phyloP scores from a whole-genome alignment of 2,329 filamentous ascomycete genomes.

The Rhexocercosporidium sp. region DNA sequence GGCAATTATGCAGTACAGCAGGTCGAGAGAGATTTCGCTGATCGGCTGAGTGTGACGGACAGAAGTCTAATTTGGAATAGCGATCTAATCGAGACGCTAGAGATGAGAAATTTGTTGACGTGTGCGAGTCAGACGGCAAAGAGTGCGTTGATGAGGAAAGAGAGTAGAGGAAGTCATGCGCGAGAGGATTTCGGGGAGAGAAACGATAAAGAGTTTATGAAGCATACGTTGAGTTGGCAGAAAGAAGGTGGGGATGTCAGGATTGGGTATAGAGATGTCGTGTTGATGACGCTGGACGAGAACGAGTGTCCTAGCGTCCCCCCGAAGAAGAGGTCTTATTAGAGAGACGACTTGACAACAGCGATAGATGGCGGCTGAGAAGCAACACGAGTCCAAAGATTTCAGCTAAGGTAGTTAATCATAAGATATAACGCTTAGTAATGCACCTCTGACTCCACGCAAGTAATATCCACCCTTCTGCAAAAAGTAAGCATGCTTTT shows the following conservation, averaged over 20 bases:
- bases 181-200: slow-evolving; percentile 52
- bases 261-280: slow-evolving; percentile 49
- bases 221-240: slow-evolving; percentile 55
- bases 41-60: slow-evolving; percentile 46
- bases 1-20: slow-evolving; percentile 77
- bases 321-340: slow-evolving; percentile 39
- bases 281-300: slow-evolving; percentile 51
- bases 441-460: neutral
- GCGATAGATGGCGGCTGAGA: no score
- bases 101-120: slow-evolving; percentile 52
- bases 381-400: no score
- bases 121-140: slow-evolving; percentile 53
- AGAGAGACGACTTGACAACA: neutral
- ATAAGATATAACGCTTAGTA: neutral
- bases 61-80: slow-evolving; percentile 54
- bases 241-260: slow-evolving; percentile 46
- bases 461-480: neutral
- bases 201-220: slow-evolving; percentile 51
- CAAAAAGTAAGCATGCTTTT: no score
- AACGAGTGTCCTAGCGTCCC: slow-evolving; percentile 44
- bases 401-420: no score
- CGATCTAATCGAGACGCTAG: slow-evolving; percentile 53
- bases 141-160: slow-evolving; percentile 48
- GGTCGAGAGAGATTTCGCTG: slow-evolving; percentile 45
- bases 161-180: slow-evolving; percentile 53